These are phyloP conservation scores for Sclerotinia trifoliorum DNA, from an alignment of 2,329 filamentous ascomycete genomes.

Conservation along the genomic window DNA sequence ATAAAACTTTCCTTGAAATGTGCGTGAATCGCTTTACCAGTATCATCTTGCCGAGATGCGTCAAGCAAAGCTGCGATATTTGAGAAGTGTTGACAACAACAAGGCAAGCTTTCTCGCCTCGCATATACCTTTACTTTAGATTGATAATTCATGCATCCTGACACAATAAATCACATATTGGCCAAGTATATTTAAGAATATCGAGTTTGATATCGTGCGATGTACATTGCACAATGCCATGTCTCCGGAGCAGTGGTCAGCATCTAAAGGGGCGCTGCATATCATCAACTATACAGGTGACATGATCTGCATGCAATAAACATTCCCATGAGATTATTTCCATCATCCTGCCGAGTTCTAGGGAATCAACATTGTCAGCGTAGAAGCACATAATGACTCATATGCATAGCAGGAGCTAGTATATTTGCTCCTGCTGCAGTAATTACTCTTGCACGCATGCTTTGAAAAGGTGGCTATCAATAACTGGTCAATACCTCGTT, in stretches of 20 bases:
- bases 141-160: background rate
- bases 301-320: slow-evolving; percentile 8
- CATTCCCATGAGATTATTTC: background rate
- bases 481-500: background rate
- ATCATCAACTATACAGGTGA: background rate
- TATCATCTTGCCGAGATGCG: background rate
- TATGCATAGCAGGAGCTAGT: background rate
- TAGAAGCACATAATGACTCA: background rate
- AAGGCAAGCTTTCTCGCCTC: background rate
- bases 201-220: background rate
- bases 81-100: background rate
- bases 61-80: background rate
- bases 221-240: background rate
- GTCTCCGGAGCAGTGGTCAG: background rate
- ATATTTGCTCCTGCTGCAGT: background rate
- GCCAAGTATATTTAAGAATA: background rate
- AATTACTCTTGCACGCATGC: background rate
- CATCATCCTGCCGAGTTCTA: slow-evolving; percentile 1
- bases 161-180: background rate
- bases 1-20: background rate
- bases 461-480: background rate
- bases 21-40: background rate
- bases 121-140: background rate
- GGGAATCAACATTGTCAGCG: background rate
- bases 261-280: background rate